Conservation (phyloP, 2,329 filamentous ascomycete species). For the Arthrinium phaeospermum region DNA sequence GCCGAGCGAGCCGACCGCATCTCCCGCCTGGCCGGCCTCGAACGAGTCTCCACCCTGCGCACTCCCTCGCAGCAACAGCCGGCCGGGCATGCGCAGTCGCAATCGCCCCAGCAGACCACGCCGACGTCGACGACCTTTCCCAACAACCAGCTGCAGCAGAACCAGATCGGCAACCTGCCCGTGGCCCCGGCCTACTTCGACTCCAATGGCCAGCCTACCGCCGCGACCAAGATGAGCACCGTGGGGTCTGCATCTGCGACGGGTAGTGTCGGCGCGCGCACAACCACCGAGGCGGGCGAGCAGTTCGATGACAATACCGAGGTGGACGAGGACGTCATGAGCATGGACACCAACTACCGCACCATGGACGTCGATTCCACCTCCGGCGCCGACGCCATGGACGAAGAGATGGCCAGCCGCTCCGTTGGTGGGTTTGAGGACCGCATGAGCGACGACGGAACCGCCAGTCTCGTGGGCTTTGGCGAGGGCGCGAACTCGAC, state of each 20-base stretch:
- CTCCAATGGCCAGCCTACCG: slow-evolving; percentile 70
- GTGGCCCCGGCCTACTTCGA: slow-evolving; percentile 84
- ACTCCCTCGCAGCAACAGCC: slow-evolving; percentile 45
- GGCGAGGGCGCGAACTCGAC: slow-evolving; percentile 90
- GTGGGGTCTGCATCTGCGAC: slow-evolving; percentile 92
- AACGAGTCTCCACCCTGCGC: slow-evolving; percentile 81
- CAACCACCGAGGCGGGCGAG: slow-evolving; percentile 56
- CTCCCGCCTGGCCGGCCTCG: slow-evolving; percentile 89
- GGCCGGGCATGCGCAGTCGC: slow-evolving; percentile 41
- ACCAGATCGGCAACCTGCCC: slow-evolving; percentile 22
- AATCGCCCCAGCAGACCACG: slow-evolving; percentile 54
- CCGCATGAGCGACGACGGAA: slow-evolving; percentile 85
- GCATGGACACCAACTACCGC: slow-evolving; percentile 67
- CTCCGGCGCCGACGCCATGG: slow-evolving; percentile 38
- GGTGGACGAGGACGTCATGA: slow-evolving; percentile 70
- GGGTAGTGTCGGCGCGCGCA: slow-evolving; percentile 72
- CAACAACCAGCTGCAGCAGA: slow-evolving; percentile 44
- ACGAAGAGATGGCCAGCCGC: slow-evolving; percentile 49
- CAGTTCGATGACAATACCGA: slow-evolving; percentile 64
- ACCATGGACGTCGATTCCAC: slow-evolving; percentile 60
- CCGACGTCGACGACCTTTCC: slow-evolving; percentile 55
- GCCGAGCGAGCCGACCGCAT: slow-evolving; percentile 95
- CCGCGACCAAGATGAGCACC: slow-evolving; percentile 80
- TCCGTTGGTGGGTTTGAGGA: slow-evolving; percentile 64
- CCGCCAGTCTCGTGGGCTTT: slow-evolving; percentile 85